Evolutionary conservation across 2,329 filamentous ascomycete genomes (phyloP).

Genomic region (Fusarium kyushuense): DNA sequence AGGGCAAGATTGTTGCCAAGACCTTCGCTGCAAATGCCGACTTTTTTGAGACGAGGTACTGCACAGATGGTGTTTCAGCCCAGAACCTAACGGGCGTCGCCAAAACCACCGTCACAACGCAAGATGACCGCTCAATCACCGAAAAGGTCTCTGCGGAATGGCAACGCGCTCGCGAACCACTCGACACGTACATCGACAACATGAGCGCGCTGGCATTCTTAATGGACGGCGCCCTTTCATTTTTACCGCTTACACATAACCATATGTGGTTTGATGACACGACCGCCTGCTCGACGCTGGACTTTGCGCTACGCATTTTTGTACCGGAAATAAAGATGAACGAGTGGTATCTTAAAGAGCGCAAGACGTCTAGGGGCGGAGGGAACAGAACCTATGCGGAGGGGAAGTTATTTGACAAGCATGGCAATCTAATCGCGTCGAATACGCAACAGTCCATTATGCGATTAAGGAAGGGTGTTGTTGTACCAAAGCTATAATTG

Average conservation of each 20-base stretch:
- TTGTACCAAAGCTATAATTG: constrained; percentile 20
- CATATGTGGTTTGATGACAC: constrained; percentile 59
- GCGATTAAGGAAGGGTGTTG: constrained; percentile 32
- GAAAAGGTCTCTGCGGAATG: constrained; percentile 58
- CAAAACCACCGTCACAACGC: constrained; percentile 56
- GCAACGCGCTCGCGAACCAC: constrained; percentile 46
- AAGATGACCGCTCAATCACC: constrained; percentile 50
- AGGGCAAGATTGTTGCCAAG: constrained; percentile 39
- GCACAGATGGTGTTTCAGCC: constrained; percentile 55
- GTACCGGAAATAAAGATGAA: constrained; percentile 53
- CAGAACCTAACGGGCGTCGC: constrained; percentile 59
- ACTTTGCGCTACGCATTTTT: constrained; percentile 63
- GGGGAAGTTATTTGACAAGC: constrained; percentile 58
- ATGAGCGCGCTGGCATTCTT: constrained; percentile 56
- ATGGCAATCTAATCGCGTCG: constrained; percentile 58
- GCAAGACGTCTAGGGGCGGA: constrained; percentile 53
- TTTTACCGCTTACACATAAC: constrained; percentile 58
- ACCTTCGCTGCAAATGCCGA: constrained; percentile 49
- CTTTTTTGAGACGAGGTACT: constrained; percentile 54
- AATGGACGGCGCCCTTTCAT: constrained; percentile 59
- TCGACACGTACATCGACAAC: constrained; percentile 50
- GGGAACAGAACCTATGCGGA: constrained; percentile 61
- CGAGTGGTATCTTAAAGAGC: constrained; percentile 60
- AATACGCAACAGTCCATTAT: constrained; percentile 63
- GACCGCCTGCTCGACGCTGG: constrained; percentile 59